Percentiles rank a stretch among this genome's conserved stretches.
Conservation (phyloP, 2,329 filamentous ascomycete genomes). For the Xylaria sp. region DNA sequence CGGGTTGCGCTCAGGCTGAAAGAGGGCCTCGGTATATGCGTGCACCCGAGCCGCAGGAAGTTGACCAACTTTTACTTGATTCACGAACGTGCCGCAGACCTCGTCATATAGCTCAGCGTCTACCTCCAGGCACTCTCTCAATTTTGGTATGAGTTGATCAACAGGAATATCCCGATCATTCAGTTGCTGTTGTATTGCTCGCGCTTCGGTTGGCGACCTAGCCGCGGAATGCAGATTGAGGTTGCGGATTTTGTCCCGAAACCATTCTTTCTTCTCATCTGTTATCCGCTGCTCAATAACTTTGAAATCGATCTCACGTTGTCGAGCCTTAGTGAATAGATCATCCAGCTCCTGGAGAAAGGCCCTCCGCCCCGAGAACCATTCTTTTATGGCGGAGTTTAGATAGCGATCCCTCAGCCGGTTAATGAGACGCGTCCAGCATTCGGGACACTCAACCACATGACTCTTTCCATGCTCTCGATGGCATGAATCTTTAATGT, state of each 20-base stretch:
- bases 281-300: slow-evolving; percentile 62
- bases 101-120: slow-evolving; percentile 40
- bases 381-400: slow-evolving; percentile 55
- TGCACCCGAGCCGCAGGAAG: slow-evolving; percentile 51
- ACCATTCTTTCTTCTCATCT: slow-evolving; percentile 65
- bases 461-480: slow-evolving; percentile 57
- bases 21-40: slow-evolving; percentile 57
- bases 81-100: slow-evolving; percentile 49
- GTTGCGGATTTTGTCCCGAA: slow-evolving; percentile 53
- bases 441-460: slow-evolving; percentile 59
- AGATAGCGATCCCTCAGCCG: slow-evolving; percentile 57
- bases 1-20: slow-evolving; percentile 53
- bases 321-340: slow-evolving; percentile 61
- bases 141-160: slow-evolving; percentile 45
- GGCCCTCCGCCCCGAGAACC: slow-evolving; percentile 62
- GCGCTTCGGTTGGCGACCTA: slow-evolving; percentile 43
- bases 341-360: slow-evolving; percentile 63
- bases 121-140: slow-evolving; percentile 44
- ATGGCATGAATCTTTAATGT: slow-evolving; percentile 57
- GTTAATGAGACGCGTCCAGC: slow-evolving; percentile 61
- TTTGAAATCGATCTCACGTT: slow-evolving; percentile 56
- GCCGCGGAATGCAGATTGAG: slow-evolving; percentile 45
- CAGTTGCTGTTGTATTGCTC: slow-evolving; percentile 45
- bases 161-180: slow-evolving; percentile 45
- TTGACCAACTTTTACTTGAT: slow-evolving; percentile 50